Conservation (phyloP, 2,329 filamentous ascomycete genomes). For the Colletotrichum costaricense region DNA sequence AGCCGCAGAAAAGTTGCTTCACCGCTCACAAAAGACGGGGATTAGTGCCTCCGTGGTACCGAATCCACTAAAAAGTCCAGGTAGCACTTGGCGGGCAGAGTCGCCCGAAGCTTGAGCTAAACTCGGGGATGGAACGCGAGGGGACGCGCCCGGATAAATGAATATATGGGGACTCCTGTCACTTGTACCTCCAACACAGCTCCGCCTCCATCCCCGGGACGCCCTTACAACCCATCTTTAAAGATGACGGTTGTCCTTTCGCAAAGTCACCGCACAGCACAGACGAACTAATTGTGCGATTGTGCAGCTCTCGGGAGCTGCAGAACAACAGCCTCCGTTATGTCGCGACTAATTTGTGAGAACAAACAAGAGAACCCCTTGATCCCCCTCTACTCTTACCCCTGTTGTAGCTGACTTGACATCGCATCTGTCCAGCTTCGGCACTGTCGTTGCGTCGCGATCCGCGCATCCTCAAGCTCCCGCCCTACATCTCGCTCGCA, state of each 20-base stretch:
- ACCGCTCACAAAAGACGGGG: slow-evolving; percentile 8
- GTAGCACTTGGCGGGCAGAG: not conserved
- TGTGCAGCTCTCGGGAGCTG: slow-evolving; percentile 19
- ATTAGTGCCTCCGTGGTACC: not conserved
- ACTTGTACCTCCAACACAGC: not conserved
- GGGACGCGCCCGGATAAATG: slow-evolving; percentile 24
- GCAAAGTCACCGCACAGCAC: not conserved
- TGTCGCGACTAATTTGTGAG: slow-evolving; percentile 68
- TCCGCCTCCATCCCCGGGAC: not conserved
- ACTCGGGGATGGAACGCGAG: not conserved
- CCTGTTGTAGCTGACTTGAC: slow-evolving; percentile 16
- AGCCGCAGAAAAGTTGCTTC: slow-evolving; percentile 24
- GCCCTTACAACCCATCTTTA: not conserved
- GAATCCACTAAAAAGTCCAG: slow-evolving; percentile 10
- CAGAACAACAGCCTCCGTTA: slow-evolving; percentile 41
- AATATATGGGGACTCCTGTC: slow-evolving; percentile 16
- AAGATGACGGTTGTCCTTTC: slow-evolving; percentile 21
- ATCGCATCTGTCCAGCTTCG: slow-evolving; percentile 58
- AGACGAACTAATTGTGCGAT: slow-evolving; percentile 25
- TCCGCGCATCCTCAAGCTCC: slow-evolving; percentile 83
- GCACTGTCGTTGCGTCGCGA: slow-evolving; percentile 80
- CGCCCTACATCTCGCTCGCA: slow-evolving; percentile 87
- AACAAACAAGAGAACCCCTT: slow-evolving; percentile 16
- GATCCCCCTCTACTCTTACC: not conserved
- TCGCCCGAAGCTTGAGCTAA: not conserved